These are phyloP conservation scores for Syzygium jambos DNA, from an alignment of 345 rosid genomes.

Conservation along the genomic window DNA sequence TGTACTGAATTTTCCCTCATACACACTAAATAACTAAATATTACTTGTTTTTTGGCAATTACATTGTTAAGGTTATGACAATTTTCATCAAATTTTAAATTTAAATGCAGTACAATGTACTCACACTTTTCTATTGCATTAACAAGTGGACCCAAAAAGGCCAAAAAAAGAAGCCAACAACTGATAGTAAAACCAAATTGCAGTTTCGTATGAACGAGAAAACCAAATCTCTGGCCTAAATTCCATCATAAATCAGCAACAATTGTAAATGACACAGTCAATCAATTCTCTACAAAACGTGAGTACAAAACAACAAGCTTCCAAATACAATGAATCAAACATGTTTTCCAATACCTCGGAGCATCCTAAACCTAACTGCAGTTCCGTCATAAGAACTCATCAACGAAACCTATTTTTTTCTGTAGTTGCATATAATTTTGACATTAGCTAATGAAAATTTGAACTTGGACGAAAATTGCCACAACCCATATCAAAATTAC, in stretches of 20 bases:
- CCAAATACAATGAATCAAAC: background rate
- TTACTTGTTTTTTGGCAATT: background rate
- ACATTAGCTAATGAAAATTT: background rate
- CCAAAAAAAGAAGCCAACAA: background rate
- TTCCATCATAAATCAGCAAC: background rate
- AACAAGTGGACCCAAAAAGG: background rate
- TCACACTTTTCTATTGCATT: background rate
- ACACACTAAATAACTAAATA: background rate
- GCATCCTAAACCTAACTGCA: background rate
- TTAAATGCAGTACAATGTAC: too few species aligned
- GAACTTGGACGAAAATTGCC: background rate
- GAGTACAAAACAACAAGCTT: background rate
- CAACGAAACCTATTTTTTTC: background rate
- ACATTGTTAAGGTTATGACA: too few species aligned
- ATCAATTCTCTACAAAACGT: background rate
- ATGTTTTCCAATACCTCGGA: background rate
- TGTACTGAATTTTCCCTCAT: background rate
- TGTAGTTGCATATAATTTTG: background rate
- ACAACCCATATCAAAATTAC: background rate
- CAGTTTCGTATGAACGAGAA: background rate
- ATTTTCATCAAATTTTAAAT: too few species aligned
- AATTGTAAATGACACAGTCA: background rate
- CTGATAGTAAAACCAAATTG: background rate
- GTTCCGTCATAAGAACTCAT: background rate
- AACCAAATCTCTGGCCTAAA: background rate